phyloP scores from a whole-genome alignment of 306 rosid species.

The Pueraria montana region DNA sequence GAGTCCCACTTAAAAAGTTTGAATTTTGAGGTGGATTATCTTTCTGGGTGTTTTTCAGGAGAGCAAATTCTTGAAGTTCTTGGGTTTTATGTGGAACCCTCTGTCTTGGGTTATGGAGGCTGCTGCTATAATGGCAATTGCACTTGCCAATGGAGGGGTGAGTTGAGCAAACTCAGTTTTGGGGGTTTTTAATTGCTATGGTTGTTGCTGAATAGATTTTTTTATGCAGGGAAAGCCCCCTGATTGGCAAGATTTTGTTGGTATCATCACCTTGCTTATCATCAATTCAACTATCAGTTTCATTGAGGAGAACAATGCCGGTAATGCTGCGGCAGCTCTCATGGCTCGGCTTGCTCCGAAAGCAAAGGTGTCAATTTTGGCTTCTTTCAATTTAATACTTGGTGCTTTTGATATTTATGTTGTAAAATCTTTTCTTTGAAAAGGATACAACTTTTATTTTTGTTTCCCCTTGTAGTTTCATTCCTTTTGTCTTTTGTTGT shows the following conservation, averaged over 20 bases:
- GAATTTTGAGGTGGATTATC: conserved; percentile 29
- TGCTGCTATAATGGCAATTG: conserved; percentile 98
- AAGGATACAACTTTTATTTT: not conserved
- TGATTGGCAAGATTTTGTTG: conserved; percentile 99
- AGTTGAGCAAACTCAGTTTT: conserved; percentile 43
- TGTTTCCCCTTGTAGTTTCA: conserved; percentile 27
- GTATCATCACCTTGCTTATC: conserved; percentile 80
- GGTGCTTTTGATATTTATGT: conserved; percentile 4
- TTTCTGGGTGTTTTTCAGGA: conserved; percentile 63
- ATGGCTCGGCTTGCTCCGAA: conserved; percentile 97
- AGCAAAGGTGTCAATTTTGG: conserved; percentile 71
- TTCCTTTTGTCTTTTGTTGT: conserved; percentile 34
- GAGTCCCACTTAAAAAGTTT: not conserved
- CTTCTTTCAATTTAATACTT: conserved; percentile 13
- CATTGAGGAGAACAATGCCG: conserved; percentile 93
- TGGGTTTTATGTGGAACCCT: conserved; percentile 99
- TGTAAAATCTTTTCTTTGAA: conserved; percentile 6
- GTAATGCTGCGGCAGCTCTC: conserved; percentile 96
- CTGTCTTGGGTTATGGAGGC: conserved; percentile 98
- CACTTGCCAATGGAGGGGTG: conserved; percentile 97
- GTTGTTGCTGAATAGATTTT: conserved; percentile 3
- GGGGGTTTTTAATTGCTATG: conserved; percentile 3
- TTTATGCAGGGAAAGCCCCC: conserved; percentile 84
- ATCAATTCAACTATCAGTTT: conserved; percentile 95
- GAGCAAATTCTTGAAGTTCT: conserved; percentile 81